phyloP scores from a whole-genome alignment of 1,284 basidiomycete genomes.

The Macrocystidia cucumis region DNA sequence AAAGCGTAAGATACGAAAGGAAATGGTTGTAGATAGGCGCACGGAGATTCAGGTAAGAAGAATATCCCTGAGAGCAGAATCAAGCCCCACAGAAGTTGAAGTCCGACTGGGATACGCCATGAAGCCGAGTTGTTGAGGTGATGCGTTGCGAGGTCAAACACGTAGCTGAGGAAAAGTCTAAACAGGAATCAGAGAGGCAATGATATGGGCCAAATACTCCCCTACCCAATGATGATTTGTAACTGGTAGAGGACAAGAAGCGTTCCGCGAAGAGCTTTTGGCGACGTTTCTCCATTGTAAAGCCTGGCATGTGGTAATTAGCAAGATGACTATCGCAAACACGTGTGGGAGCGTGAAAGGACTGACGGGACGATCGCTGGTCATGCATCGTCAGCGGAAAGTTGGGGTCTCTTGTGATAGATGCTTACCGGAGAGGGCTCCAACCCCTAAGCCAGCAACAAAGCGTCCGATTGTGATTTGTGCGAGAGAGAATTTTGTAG shows the following conservation, averaged over 20 bases:
- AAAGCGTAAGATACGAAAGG: too few species aligned
- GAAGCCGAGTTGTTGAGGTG: conserved; percentile 49
- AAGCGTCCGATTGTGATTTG: conserved; percentile 69
- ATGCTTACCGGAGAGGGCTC: conserved; percentile 57
- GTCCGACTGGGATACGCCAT: conserved; percentile 65
- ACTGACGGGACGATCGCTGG: conserved; percentile 62
- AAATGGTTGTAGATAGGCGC: conserved; percentile 14
- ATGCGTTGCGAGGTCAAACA: conserved; percentile 69
- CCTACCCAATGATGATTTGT: conserved; percentile 64
- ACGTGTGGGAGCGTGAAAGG: not conserved
- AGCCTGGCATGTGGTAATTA: conserved; percentile 25
- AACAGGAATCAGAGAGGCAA: conserved; percentile 5
- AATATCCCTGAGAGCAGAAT: conserved; percentile 63
- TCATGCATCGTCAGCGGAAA: too few species aligned
- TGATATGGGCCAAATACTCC: conserved; percentile 1
- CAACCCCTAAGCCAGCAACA: conserved; percentile 69
- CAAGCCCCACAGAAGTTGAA: conserved; percentile 63
- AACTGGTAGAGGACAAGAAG: conserved; percentile 72
- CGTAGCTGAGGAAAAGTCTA: conserved; percentile 66
- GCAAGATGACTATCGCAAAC: not conserved
- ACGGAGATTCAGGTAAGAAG: conserved; percentile 79
- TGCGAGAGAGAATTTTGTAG: conserved; percentile 46
- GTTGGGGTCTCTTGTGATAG: too few species aligned
- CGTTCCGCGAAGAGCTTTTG: conserved; percentile 67
- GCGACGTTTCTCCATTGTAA: conserved; percentile 76